phyloP scores from a whole-genome alignment of 306 rosid genomes.

The Dryas drummondii region DNA sequence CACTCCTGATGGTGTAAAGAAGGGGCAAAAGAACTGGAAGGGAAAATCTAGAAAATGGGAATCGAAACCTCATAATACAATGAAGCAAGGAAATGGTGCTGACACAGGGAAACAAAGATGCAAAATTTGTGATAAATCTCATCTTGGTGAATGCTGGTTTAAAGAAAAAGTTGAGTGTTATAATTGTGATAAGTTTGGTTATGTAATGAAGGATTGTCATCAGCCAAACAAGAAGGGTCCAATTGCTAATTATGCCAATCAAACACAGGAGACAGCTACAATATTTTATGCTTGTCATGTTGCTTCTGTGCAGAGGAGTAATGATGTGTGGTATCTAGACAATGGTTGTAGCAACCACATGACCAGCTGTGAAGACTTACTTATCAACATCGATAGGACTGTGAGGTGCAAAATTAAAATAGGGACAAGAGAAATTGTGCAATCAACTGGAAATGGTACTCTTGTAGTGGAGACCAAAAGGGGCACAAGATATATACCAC shows the following conservation, averaged over 20 bases:
- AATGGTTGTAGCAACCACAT: too few relatives aligned
- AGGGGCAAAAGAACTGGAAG: too few relatives aligned
- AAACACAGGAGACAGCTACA: accelerated
- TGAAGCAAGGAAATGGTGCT: too few relatives aligned
- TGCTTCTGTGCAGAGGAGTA: background rate
- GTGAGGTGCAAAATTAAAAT: background rate
- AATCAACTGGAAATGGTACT: background rate
- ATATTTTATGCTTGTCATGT: background rate
- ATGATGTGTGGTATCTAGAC: too few relatives aligned
- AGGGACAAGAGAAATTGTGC: too few relatives aligned
- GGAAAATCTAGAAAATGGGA: too few relatives aligned
- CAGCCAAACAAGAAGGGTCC: background rate
- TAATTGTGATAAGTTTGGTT: background rate
- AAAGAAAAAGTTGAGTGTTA: background rate
- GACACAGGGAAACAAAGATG: background rate
- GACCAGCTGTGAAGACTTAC: too few relatives aligned
- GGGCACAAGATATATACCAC: background rate
- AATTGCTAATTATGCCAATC: background rate
- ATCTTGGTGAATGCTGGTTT: background rate
- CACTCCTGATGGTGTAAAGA: too few relatives aligned
- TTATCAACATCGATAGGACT: too few relatives aligned
- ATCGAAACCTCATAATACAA: too few relatives aligned
- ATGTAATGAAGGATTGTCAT: background rate
- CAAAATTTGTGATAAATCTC: background rate
- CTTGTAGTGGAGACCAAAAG: background rate